Conservation (phyloP, 1,284 basidiomycete genomes). For the Neonothopanus nambi region DNA sequence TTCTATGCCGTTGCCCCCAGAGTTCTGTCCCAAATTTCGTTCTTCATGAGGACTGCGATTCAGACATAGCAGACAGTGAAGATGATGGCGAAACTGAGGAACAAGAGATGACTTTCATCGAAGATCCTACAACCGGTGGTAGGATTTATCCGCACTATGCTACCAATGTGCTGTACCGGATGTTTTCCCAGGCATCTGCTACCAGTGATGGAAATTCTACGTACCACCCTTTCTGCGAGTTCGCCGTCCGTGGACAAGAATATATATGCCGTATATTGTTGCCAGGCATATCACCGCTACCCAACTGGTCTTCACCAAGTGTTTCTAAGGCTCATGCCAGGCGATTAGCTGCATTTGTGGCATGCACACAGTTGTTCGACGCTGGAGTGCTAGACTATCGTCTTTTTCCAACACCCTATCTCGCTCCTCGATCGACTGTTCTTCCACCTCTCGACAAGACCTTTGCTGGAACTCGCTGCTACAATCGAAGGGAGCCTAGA, state of each 20-base stretch:
- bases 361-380: slow-evolving; percentile 52
- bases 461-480: slow-evolving; percentile 46
- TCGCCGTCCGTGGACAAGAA: slow-evolving; percentile 24
- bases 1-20: slow-evolving; percentile 37
- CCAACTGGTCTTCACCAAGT: slow-evolving; percentile 44
- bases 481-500: slow-evolving; percentile 54
- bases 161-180: slow-evolving; percentile 53
- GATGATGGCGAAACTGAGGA: slow-evolving; percentile 32
- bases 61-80: slow-evolving; percentile 49
- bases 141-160: slow-evolving; percentile 57
- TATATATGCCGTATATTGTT: slow-evolving; percentile 54
- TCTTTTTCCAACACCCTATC: slow-evolving; percentile 44
- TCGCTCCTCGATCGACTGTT: slow-evolving; percentile 15
- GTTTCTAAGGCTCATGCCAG: slow-evolving; percentile 53
- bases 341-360: slow-evolving; percentile 54
- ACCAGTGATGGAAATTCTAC: slow-evolving; percentile 11
- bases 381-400: slow-evolving; percentile 51
- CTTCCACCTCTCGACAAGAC: slow-evolving; percentile 28
- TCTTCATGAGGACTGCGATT: slow-evolving; percentile 39
- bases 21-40: slow-evolving; percentile 47
- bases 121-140: slow-evolving; percentile 59
- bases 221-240: slow-evolving; percentile 43
- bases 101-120: slow-evolving; percentile 36
- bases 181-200: slow-evolving; percentile 30
- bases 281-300: slow-evolving; percentile 41